Evolutionary conservation across 1,139 yeast species (phyloP).

Genomic region (Lodderomyces metapsilosis): DNA sequence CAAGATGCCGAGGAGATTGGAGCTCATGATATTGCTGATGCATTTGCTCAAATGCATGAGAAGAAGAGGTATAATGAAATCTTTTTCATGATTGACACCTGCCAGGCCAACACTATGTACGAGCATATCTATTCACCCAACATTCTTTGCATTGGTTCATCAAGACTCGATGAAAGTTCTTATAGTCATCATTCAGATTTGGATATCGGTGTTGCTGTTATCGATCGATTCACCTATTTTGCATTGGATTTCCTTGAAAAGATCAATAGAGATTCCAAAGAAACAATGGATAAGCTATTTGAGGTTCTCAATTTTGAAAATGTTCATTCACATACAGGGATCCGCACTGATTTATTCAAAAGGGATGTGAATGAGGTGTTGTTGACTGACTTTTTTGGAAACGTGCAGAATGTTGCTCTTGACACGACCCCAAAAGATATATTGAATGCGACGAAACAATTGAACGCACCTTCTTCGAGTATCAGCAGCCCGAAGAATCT

Average conservation of each 20-base stretch:
- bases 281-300: slow-evolving; percentile 79
- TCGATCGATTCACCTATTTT: slow-evolving; percentile 92
- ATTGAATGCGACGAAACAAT: neutral
- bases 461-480: neutral
- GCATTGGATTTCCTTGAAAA: slow-evolving; percentile 86
- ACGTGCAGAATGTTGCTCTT: slow-evolving; percentile 75
- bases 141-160: slow-evolving; percentile 88
- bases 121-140: slow-evolving; percentile 91
- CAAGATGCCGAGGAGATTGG: slow-evolving; percentile 99
- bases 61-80: slow-evolving; percentile 93
- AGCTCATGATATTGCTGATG: slow-evolving; percentile 93
- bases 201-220: slow-evolving; percentile 96
- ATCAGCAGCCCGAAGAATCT: neutral
- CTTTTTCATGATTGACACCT: slow-evolving; percentile 95
- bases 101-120: slow-evolving; percentile 98
- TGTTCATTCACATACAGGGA: slow-evolving; percentile 90
- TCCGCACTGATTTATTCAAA: slow-evolving; percentile 73
- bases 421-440: slow-evolving; percentile 33
- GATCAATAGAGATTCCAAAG: slow-evolving; percentile 69
- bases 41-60: slow-evolving; percentile 95
- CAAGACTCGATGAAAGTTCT: slow-evolving; percentile 85
- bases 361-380: slow-evolving; percentile 69
- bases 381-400: slow-evolving; percentile 93
- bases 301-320: slow-evolving; percentile 80
- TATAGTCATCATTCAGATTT: slow-evolving; percentile 95